phyloP scores from a whole-genome alignment of 805 yeast species.

The Candida verbasci region DNA sequence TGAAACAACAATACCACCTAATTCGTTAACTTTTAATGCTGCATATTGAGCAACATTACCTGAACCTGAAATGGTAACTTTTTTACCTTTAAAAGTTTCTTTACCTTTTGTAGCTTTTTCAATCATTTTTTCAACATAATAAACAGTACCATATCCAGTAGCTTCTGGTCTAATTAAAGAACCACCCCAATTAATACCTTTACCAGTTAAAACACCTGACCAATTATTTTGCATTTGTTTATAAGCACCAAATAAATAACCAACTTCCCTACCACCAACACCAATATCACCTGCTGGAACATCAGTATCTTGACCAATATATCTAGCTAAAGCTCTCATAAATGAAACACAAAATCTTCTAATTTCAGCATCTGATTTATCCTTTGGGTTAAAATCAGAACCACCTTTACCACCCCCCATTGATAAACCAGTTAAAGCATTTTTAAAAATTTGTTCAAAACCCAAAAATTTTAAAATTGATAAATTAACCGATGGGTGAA shows the following conservation, averaged over 20 bases:
- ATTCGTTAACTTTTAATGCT: slow-evolving; percentile 93
- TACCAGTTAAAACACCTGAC: slow-evolving; percentile 98
- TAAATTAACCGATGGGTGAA: slow-evolving; percentile 95
- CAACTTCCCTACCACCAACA: slow-evolving; percentile 95
- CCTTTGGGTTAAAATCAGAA: slow-evolving; percentile 96
- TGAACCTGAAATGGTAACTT: slow-evolving; percentile 95
- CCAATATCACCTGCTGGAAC: slow-evolving; percentile 99
- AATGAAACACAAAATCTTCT: slow-evolving; percentile 95
- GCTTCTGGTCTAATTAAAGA: slow-evolving; percentile 99
- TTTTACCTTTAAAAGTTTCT: slow-evolving; percentile 88
- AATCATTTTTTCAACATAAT: slow-evolving; percentile 97
- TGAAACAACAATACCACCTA: slow-evolving; percentile 93
- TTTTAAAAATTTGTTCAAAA: slow-evolving; percentile 97
- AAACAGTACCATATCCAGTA: slow-evolving; percentile 95
- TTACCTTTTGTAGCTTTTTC: slow-evolving; percentile 86
- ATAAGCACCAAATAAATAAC: slow-evolving; percentile 96
- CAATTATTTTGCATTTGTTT: slow-evolving; percentile 84
- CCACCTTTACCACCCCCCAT: slow-evolving; percentile 99
- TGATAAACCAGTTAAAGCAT: slow-evolving; percentile 93
- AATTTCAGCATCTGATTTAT: slow-evolving; percentile 87
- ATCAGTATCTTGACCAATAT: slow-evolving; percentile 96
- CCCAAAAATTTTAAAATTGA: slow-evolving; percentile 95
- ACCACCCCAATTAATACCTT: slow-evolving; percentile 98
- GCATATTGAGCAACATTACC: slow-evolving; percentile 99
- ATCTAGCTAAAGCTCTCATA: slow-evolving; percentile 93